Percentiles rank a stretch among this genome's conserved stretches.
Conservation (phyloP, 257 asterid genomes). For the Nicotiana paniculata region DNA sequence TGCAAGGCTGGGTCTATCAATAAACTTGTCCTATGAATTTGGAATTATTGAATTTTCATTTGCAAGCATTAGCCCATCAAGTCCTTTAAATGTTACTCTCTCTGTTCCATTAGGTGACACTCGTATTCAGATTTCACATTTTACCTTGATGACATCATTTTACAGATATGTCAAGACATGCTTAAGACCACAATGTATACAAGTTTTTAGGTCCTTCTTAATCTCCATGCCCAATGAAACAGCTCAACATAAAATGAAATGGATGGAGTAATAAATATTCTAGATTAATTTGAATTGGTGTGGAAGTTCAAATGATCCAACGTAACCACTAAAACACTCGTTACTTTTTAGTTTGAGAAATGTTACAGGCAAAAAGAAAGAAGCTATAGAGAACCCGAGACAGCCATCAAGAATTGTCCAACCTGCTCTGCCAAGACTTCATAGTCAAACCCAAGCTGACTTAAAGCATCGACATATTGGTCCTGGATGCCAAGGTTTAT, state of each 20-base stretch:
- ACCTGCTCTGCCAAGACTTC: constrained; percentile 57
- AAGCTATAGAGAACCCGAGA: not conserved
- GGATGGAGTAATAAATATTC: not conserved
- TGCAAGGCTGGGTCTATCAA: not conserved
- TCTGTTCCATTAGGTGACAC: too few species aligned
- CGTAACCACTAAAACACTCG: not conserved
- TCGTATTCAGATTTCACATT: too few species aligned
- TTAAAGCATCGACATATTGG: constrained; percentile 42
- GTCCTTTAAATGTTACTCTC: not conserved
- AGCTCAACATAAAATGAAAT: too few species aligned
- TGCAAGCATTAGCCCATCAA: not conserved
- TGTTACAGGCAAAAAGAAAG: not conserved
- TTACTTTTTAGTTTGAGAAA: not conserved
- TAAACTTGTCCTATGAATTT: not conserved
- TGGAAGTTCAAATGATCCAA: not conserved
- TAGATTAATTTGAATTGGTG: not conserved
- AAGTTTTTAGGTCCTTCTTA: too few species aligned
- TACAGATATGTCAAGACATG: too few species aligned
- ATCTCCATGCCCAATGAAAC: too few species aligned
- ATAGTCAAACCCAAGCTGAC: constrained; percentile 44
- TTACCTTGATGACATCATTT: too few species aligned
- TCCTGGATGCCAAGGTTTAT: constrained; percentile 48
- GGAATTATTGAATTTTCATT: not conserved
- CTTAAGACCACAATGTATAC: too few species aligned
- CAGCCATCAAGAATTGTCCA: constrained; percentile 2